These are phyloP conservation scores for Mortierella sp. DNA, from an alignment of 371 early-diverging fungal genomes.

Conservation along the genomic window DNA sequence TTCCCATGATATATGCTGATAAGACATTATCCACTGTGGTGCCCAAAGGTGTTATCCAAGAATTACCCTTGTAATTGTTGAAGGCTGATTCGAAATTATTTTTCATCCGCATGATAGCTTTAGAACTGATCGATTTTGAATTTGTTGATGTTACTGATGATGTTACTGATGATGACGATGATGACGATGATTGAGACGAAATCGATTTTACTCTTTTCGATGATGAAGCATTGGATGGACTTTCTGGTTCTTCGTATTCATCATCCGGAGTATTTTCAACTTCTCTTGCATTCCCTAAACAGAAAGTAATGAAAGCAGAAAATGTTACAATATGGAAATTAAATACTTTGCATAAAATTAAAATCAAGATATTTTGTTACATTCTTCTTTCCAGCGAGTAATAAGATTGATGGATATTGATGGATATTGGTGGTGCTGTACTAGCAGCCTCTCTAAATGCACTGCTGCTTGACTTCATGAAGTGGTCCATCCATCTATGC, in stretches of 20 bases:
- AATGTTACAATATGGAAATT: too few species aligned
- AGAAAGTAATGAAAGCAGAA: too few species aligned
- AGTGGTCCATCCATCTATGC: neutral
- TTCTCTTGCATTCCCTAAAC: too few species aligned
- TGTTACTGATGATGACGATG: too few species aligned
- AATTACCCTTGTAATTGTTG: neutral
- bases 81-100: neutral
- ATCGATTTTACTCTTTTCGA: too few species aligned
- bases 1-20: neutral
- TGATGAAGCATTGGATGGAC: too few species aligned
- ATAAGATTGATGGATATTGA: neutral
- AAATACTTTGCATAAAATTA: neutral
- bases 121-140: too few species aligned
- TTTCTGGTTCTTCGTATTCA: too few species aligned
- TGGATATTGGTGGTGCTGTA: neutral
- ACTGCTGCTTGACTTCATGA: neutral
- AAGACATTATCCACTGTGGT: neutral
- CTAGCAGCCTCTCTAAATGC: neutral
- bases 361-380: neutral
- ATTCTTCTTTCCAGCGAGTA: neutral
- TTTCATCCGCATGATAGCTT: neutral
- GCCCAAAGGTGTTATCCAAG: neutral
- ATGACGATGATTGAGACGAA: too few species aligned
- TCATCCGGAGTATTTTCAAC: too few species aligned
- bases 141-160: too few species aligned